Percentiles rank a stretch among this genome's conserved stretches.
Conservation (phyloP, 2,329 filamentous ascomycete species). For the Diaporthe vexans region DNA sequence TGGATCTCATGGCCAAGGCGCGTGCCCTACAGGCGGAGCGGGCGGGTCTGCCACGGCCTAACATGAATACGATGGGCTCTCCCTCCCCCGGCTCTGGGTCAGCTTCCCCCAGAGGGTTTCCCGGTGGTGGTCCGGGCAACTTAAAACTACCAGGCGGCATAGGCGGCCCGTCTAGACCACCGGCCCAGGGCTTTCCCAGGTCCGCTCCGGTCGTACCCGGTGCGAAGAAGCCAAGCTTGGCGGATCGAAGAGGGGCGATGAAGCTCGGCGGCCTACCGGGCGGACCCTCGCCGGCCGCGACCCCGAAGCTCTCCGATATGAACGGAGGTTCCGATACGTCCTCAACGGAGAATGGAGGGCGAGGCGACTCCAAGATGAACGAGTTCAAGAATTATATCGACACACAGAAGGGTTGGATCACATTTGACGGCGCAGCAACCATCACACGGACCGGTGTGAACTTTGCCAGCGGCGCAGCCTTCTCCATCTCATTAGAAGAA, state of each 20-base stretch:
- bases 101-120: conserved; percentile 49
- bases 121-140: conserved; percentile 60
- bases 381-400: conserved; percentile 86
- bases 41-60: conserved; percentile 46
- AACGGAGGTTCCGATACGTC: conserved; percentile 43
- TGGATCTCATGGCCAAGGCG: conserved; percentile 57
- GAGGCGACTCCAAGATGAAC: conserved; percentile 65
- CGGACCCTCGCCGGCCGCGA: conserved; percentile 51
- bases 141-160: conserved; percentile 55
- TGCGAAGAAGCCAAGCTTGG: conserved; percentile 68
- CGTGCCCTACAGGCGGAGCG: conserved; percentile 54
- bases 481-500: conserved; percentile 95
- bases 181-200: conserved; percentile 63
- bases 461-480: conserved; percentile 89
- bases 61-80: conserved; percentile 41
- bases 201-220: conserved; percentile 66
- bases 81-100: conserved; percentile 49
- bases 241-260: conserved; percentile 74
- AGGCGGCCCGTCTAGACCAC: conserved; percentile 57
- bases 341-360: conserved; percentile 53
- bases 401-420: conserved; percentile 89
- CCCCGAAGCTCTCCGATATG: conserved; percentile 62
- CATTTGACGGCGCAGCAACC: conserved; percentile 92
- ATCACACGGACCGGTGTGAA: conserved; percentile 92
- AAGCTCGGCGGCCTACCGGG: conserved; percentile 63